Evolutionary conservation across 2,329 filamentous ascomycete genomes (phyloP), one percentile per base, ranked within the genome.

Genomic region (Diaporthe destruens): DNA sequence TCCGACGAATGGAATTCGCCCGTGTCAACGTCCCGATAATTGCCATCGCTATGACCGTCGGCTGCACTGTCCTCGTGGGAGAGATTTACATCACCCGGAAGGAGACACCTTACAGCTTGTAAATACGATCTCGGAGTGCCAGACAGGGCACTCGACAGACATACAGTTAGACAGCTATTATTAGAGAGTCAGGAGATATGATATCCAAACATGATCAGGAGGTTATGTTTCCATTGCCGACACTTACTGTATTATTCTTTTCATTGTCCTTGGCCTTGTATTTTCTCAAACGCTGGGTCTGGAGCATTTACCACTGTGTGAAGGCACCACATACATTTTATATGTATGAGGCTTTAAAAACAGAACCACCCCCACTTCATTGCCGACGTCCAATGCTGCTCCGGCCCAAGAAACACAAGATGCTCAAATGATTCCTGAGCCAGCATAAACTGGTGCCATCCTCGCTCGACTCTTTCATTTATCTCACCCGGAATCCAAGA

Each of bases 1-100:
- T 94, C 0, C 81, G 85, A 1, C 84, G 87, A 0, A 81, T 90
- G 5, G 91, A 94, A 32, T 94, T 94, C 80, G 90, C 90, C 0
- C 83, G 90, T 0, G 87, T 91, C 4, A 94, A 94, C 77, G 78
- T 93, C 14, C 91, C 91, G 0, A 94, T 94, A 53, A 93, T 94
- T 75, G 87, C 89, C 0, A 88, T 93, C 23, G 81, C 90, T 1
- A 94, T 93, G 91, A 85, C 85, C 0, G 87, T 93, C 0, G 91
- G 90, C 0, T 90, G 88, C 75, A 81, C 85, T 0, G 88, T 92
- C 0, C 81, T 93, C 11, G 82, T 91, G 9, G 91, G 88, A 0
- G 86, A 93, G 80, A 84, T 93, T 0, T 93, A 92, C 74, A 86
- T 93, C 63, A 83, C 86, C 25, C 83, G 88, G 72, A 71, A 59